Base-by-base conservation (phyloP, 2,329 filamentous ascomycete genomes). In the Verticillium dahliae region DNA sequence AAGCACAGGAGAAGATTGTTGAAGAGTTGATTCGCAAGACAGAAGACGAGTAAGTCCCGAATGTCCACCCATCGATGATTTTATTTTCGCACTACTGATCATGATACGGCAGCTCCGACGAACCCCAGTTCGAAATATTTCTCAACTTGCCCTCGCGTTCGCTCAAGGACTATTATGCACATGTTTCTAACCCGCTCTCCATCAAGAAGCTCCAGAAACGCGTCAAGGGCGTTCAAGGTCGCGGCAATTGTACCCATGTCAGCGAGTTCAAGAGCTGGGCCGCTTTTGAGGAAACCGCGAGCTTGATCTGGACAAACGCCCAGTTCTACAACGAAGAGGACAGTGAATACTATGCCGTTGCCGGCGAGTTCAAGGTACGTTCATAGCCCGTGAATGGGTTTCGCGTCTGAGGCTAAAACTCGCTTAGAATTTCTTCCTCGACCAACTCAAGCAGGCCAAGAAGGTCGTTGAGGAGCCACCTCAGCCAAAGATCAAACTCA, bases 251-350 rank as follows among this genome's bases (percentile, higher is more conserved):
- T 6, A 89, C 88, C 0, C 83, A 83, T 1, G 69, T 81, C 4
- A 86, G 80, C 57, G 87, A 92, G 57, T 91, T 92, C 75, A 93
- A 91, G 72, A 90, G 80, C 58, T 97, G 93, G 93, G 83, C 87
- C 61, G 83, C 87, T 1, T 91, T 97, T 66, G 91, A 92, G 72
- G 87, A 92, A 60, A 90, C 90, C 69, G 82, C 91, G 13, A 90
- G 87, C 68, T 82, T 91, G 59, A 87, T 97, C 54, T 97, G 93
- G 93, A 84, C 83, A 57, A 97, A 97, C 73, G 92, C 92, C 0
- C 90, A 87, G 69, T 89, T 89, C 62, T 97, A 94, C 79, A 97
- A 97, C 67, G 91, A 97, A 73, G 92, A 97, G 70, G 90, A 89
- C 4, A 97, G 93, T 69, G 89, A 92, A 15, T 93, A 97, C 59